These are phyloP conservation scores for Populus deltoides DNA, from an alignment of 345 rosid genomes.

Conservation along the genomic window DNA sequence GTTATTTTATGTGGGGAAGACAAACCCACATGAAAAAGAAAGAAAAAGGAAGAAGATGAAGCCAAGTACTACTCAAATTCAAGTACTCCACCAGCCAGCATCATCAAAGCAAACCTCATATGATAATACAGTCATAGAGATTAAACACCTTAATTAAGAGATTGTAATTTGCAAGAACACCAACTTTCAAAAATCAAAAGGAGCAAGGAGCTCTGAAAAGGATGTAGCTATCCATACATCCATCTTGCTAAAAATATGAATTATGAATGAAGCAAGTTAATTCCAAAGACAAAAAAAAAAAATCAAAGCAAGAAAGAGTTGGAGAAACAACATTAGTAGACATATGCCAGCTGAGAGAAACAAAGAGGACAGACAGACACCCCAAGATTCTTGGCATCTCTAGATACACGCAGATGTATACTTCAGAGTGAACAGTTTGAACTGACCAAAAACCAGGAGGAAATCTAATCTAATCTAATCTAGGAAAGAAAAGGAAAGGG, in stretches of 20 bases:
- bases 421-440: not conserved
- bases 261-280: not conserved
- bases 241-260: not conserved
- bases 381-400: not conserved
- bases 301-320: not conserved
- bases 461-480: not conserved
- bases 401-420: not conserved
- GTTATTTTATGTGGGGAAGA: constrained; percentile 51
- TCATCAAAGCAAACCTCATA: not conserved
- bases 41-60: not conserved
- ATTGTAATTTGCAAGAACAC: not conserved
- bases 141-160: not conserved
- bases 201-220: not conserved
- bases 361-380: not conserved
- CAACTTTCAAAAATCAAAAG: not conserved
- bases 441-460: not conserved
- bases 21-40: not conserved
- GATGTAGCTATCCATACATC: not conserved
- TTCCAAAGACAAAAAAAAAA: not conserved
- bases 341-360: not conserved
- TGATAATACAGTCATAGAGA: not conserved
- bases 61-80: not conserved
- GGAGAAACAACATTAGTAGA: not conserved
- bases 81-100: not conserved
- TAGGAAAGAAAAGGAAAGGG: not conserved